A percentile compares a stretch with the other conserved stretches of the same genome.
Evolutionary conservation across 2,329 filamentous ascomycete species (phyloP).

Genomic region (Penicillium sp.): DNA sequence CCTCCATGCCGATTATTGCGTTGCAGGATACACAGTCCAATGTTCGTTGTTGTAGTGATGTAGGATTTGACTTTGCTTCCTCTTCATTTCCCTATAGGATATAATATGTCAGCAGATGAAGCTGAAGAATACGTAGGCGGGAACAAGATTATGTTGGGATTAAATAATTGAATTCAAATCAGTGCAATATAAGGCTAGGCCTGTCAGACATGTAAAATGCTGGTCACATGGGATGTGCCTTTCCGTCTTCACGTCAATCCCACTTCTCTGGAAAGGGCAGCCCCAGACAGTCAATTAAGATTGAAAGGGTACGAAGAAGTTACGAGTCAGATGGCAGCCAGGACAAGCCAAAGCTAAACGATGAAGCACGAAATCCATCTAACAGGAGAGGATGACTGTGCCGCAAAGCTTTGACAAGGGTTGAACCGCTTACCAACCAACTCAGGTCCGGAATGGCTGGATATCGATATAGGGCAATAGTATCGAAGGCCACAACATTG

Average conservation of each 20-base stretch:
- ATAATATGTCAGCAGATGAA: slow-evolving; percentile 15
- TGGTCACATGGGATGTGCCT: slow-evolving; percentile 33
- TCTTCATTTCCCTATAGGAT: slow-evolving; percentile 22
- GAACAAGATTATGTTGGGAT: neutral
- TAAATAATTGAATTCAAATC: neutral
- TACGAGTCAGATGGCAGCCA: neutral
- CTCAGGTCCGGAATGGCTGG: neutral
- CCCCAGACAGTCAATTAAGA: slow-evolving; percentile 13
- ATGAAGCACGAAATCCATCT: slow-evolving; percentile 38
- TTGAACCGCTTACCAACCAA: slow-evolving; percentile 5
- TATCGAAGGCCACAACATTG: slow-evolving; percentile 58
- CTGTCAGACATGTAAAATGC: neutral
- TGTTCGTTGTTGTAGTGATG: slow-evolving; percentile 25
- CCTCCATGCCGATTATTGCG: slow-evolving; percentile 40
- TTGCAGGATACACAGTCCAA: slow-evolving; percentile 35
- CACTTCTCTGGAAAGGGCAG: slow-evolving; percentile 23
- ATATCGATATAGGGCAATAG: slow-evolving; percentile 56
- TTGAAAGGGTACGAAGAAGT: slow-evolving; percentile 10
- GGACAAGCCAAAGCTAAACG: slow-evolving; percentile 13
- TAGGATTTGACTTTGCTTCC: slow-evolving; percentile 29
- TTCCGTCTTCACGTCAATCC: slow-evolving; percentile 34
- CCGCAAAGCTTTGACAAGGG: neutral
- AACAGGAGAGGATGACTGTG: slow-evolving; percentile 35
- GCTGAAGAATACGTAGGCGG: neutral
- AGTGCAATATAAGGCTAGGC: neutral